Percentiles rank a stretch among this genome's conserved stretches.
phyloP scores from a whole-genome alignment of 208 protist species.

The Vickermania spadyakhi region DNA sequence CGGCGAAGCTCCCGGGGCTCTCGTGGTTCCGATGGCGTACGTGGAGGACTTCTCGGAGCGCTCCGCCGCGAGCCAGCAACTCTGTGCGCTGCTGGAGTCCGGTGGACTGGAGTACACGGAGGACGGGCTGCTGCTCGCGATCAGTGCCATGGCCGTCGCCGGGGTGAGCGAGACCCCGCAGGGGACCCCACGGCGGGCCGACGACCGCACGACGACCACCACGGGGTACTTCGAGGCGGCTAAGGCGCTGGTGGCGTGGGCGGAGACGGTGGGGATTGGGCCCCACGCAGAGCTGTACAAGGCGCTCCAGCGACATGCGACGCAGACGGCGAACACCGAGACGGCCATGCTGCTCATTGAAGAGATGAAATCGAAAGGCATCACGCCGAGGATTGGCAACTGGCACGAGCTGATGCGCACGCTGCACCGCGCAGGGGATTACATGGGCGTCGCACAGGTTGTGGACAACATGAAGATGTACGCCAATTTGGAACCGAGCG shows the following conservation, averaged over 20 bases:
- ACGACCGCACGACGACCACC: not conserved
- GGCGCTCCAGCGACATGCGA: constrained; percentile 68
- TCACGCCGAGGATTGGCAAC: constrained; percentile 85
- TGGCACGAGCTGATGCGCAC: constrained; percentile 87
- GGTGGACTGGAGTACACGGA: constrained; percentile 72
- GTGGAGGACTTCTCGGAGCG: constrained; percentile 74
- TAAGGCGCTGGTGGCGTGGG: constrained; percentile 69
- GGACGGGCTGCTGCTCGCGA: constrained; percentile 58
- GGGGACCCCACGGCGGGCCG: not conserved
- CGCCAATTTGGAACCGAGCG: constrained; percentile 88
- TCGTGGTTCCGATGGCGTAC: constrained; percentile 71
- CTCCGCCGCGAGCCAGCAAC: constrained; percentile 65
- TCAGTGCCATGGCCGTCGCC: constrained; percentile 43
- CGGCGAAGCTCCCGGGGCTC: constrained; percentile 33
- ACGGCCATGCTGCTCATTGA: constrained; percentile 75
- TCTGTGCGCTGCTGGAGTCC: constrained; percentile 46
- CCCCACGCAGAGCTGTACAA: constrained; percentile 75
- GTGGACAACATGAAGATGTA: constrained; percentile 90
- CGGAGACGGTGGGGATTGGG: constrained; percentile 45
- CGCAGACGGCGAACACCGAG: constrained; percentile 48
- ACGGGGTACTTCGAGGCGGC: constrained; percentile 53
- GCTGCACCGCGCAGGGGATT: constrained; percentile 79
- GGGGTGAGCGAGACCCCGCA: not conserved
- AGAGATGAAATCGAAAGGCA: constrained; percentile 78
- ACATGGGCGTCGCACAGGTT: constrained; percentile 70